phyloP scores from a whole-genome alignment of 108 stramenopile species.

The Cyclostephanos tholiformis region DNA sequence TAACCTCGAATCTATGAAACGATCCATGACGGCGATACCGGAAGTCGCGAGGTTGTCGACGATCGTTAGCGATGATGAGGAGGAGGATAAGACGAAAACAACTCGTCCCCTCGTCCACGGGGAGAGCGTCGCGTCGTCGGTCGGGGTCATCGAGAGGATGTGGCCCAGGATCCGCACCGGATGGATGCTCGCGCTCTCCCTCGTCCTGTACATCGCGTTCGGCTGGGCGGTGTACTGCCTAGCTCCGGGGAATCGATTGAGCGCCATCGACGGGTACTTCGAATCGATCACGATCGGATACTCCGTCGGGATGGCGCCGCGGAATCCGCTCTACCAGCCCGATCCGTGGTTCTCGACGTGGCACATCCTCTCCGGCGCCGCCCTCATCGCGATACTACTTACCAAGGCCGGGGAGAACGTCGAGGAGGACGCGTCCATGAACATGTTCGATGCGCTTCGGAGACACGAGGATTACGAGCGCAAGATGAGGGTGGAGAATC shows the following conservation, averaged over 20 bases:
- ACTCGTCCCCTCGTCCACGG: too few relatives aligned
- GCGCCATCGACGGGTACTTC: slow-evolving; percentile 5
- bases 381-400: slow-evolving; percentile 36
- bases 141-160: too few relatives aligned
- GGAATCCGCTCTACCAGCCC: slow-evolving; percentile 29
- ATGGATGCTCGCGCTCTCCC: too few relatives aligned
- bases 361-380: slow-evolving; percentile 37
- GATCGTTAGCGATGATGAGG: too few relatives aligned
- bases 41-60: too few relatives aligned
- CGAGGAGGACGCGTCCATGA: slow-evolving; percentile 31
- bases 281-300: slow-evolving; percentile 42
- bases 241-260: background rate
- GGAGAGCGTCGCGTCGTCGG: too few relatives aligned
- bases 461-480: slow-evolving; percentile 42
- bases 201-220: too few relatives aligned
- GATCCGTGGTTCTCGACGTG: slow-evolving; percentile 44
- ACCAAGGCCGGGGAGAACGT: slow-evolving; percentile 22
- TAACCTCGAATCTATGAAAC: too few relatives aligned
- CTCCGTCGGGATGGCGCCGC: slow-evolving; percentile 28
- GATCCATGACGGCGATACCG: too few relatives aligned
- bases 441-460: slow-evolving; percentile 36
- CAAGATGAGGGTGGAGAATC: slow-evolving; percentile 40
- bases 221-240: too few relatives aligned
- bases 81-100: too few relatives aligned
- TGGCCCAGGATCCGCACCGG: too few relatives aligned